Percentiles rank a stretch among this genome's conserved stretches.
phyloP scores from a whole-genome alignment of 2,329 filamentous ascomycete genomes.

The Rhynchosporium graminicola region DNA sequence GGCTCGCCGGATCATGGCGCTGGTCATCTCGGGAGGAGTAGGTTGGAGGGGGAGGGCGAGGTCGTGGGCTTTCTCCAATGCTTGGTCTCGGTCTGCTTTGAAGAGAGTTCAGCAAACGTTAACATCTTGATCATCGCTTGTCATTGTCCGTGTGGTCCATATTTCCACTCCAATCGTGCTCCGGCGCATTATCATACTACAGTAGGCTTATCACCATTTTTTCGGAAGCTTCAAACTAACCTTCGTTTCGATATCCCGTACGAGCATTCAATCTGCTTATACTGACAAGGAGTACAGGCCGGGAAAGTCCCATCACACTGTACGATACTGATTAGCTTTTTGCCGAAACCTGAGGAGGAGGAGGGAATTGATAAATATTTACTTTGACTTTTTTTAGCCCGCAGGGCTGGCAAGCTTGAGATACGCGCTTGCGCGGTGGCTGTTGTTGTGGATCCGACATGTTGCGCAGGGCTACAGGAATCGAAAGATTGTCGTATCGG shows the following conservation, averaged over 20 bases:
- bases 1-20: not conserved
- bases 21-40: slow-evolving; percentile 10
- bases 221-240: slow-evolving; percentile 20
- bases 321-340: not conserved
- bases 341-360: not conserved
- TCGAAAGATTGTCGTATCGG: not conserved
- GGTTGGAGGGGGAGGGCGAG: slow-evolving; percentile 12
- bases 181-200: not conserved
- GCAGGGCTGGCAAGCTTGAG: slow-evolving; percentile 37
- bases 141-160: not conserved
- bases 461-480: not conserved
- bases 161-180: not conserved
- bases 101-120: not conserved
- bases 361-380: not conserved
- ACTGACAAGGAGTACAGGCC: slow-evolving; percentile 33
- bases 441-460: slow-evolving; percentile 7
- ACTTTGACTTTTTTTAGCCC: slow-evolving; percentile 38
- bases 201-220: too few relatives aligned
- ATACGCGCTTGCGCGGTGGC: slow-evolving; percentile 34
- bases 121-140: not conserved
- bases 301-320: slow-evolving; percentile 38
- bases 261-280: slow-evolving; percentile 32
- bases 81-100: slow-evolving; percentile 15
- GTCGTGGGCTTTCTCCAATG: slow-evolving; percentile 15
- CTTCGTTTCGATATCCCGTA: slow-evolving; percentile 39